phyloP scores from a whole-genome alignment of 805 yeast species.

The Torulaspora maleeae region DNA sequence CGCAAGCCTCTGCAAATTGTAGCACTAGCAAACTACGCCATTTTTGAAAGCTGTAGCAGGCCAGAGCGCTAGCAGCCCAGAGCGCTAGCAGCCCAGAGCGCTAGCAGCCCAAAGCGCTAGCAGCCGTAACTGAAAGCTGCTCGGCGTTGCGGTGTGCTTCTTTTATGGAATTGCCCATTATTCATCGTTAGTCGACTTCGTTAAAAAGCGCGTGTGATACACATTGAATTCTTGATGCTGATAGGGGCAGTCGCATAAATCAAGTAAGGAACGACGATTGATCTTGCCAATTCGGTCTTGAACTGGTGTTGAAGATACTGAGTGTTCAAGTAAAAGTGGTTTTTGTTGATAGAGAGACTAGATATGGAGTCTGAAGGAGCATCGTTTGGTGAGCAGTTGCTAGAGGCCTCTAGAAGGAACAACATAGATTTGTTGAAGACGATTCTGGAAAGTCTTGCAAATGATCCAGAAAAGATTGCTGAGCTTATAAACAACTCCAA shows the following conservation, averaged over 20 bases:
- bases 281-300: too few relatives aligned
- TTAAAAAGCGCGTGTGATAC: not conserved
- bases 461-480: constrained; percentile 36
- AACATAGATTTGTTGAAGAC: constrained; percentile 68
- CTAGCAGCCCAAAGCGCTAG: too few relatives aligned
- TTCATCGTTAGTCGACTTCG: not conserved
- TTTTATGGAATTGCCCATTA: not conserved
- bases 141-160: not conserved
- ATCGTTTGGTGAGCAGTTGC: constrained; percentile 64
- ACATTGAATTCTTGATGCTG: not conserved
- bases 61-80: too few relatives aligned
- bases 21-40: too few relatives aligned
- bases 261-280: too few relatives aligned
- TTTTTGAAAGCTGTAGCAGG: too few relatives aligned
- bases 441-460: constrained; percentile 44
- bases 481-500: constrained; percentile 60
- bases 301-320: not conserved
- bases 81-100: too few relatives aligned
- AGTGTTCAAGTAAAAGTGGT: not conserved
- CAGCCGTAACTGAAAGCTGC: not conserved
- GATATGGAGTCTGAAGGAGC: constrained; percentile 57
- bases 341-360: not conserved
- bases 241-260: too few relatives aligned
- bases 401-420: constrained; percentile 86
- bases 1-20: too few relatives aligned